phyloP scores from a whole-genome alignment of 352 stramenopile species.

The Pythium apleroticum region DNA sequence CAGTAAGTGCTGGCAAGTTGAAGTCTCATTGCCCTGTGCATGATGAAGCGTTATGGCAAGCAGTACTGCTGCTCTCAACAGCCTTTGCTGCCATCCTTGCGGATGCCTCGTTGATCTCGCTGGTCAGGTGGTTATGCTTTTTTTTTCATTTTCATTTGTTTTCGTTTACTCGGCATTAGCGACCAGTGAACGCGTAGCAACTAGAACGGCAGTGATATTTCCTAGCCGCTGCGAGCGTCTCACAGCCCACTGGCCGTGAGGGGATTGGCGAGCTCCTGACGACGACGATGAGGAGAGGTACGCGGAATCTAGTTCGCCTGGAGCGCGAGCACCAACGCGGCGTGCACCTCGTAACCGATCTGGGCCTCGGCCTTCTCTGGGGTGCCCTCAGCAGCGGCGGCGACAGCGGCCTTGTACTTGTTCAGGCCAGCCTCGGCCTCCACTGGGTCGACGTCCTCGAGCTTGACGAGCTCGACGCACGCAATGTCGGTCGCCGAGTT shows the following conservation, averaged over 20 bases:
- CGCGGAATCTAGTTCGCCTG: constrained; percentile 50
- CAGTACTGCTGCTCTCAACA: too few relatives aligned
- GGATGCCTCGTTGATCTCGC: too few relatives aligned
- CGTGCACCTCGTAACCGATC: constrained; percentile 95
- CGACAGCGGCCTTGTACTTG: constrained; percentile 89
- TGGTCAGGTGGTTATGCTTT: too few relatives aligned
- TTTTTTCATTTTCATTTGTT: constrained; percentile 23
- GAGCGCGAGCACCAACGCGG: constrained; percentile 90
- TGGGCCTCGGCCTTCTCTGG: constrained; percentile 92
- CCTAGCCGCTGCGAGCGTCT: neutral
- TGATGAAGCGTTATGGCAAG: neutral
- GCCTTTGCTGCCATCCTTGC: too few relatives aligned
- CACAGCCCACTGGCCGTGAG: neutral
- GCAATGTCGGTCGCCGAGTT: constrained; percentile 97
- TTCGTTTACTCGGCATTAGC: constrained; percentile 19
- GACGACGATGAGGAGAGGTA: neutral
- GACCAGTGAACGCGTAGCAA: neutral
- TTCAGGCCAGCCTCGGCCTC: constrained; percentile 89
- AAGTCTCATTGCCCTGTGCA: neutral
- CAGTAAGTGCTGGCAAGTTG: neutral
- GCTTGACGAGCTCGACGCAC: constrained; percentile 95
- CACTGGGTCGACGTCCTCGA: constrained; percentile 95
- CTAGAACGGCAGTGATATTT: neutral
- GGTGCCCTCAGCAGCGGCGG: constrained; percentile 80
- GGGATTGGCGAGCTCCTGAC: constrained; percentile 3